Conservation (phyloP, 2,329 filamentous ascomycete genomes). For the Xylaria digitata region DNA sequence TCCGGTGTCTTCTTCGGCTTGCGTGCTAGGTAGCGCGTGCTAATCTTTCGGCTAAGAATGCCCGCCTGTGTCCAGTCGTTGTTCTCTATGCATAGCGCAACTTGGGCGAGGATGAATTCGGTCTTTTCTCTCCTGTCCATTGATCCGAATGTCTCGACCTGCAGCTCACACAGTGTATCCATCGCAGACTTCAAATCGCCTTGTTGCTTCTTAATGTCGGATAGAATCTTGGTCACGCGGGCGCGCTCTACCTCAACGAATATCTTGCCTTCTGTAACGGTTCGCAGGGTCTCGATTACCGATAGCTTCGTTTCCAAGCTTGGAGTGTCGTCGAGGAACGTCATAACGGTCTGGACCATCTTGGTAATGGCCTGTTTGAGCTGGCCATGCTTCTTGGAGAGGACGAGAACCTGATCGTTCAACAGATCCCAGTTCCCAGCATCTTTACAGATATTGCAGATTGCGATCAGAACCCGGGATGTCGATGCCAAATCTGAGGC, state of each 20-base stretch:
- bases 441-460: constrained; percentile 95
- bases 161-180: constrained; percentile 94
- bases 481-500: constrained; percentile 96
- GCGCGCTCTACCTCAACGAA: constrained; percentile 99
- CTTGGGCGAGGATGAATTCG: constrained; percentile 97
- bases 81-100: constrained; percentile 92
- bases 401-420: constrained; percentile 93
- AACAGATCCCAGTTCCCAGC: constrained; percentile 92
- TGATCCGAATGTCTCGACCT: constrained; percentile 98
- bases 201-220: constrained; percentile 96
- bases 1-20: constrained; percentile 92
- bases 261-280: constrained; percentile 99
- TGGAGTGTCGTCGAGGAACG: constrained; percentile 87
- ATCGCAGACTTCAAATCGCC: constrained; percentile 90
- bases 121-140: constrained; percentile 99
- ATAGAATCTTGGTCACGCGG: constrained; percentile 92
- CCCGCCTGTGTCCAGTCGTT: constrained; percentile 96
- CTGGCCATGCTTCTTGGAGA: constrained; percentile 99
- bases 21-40: constrained; percentile 88
- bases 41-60: constrained; percentile 96
- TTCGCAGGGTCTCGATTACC: constrained; percentile 93
- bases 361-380: constrained; percentile 98
- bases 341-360: constrained; percentile 98
- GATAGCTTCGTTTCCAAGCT: constrained; percentile 88
- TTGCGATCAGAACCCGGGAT: constrained; percentile 84